Evolutionary conservation across 371 early-diverging fungal genomes (phyloP).

Genomic region (Parasitella parasitica): DNA sequence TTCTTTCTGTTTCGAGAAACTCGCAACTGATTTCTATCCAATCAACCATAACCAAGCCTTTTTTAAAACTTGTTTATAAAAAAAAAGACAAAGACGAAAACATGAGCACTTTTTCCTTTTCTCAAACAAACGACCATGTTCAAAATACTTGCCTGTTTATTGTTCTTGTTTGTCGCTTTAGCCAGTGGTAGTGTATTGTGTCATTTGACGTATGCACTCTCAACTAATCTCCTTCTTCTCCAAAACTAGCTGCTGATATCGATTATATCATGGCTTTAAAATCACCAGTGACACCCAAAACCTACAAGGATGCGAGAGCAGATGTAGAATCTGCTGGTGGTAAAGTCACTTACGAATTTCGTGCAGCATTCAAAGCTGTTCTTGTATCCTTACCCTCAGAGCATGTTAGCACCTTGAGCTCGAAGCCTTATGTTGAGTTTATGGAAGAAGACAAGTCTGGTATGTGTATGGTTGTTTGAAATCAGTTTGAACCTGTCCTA

Average conservation of each 20-base stretch:
- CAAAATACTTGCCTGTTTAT: background rate
- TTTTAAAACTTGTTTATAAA: no score
- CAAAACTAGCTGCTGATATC: slow-evolving; percentile 1
- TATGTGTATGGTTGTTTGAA: background rate
- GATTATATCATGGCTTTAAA: slow-evolving; percentile 28
- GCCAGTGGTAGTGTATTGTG: background rate
- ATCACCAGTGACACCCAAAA: slow-evolving; percentile 12
- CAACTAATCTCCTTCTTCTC: background rate
- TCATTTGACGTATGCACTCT: no score
- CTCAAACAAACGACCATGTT: slow-evolving; percentile 1
- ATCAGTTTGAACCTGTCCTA: no score
- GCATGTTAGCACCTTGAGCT: slow-evolving; percentile 5
- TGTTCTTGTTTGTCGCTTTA: slow-evolving; percentile 5
- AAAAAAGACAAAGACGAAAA: no score
- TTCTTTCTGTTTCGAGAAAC: background rate
- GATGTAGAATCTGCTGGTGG: slow-evolving; percentile 25
- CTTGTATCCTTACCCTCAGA: slow-evolving; percentile 17
- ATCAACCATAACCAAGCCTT: background rate
- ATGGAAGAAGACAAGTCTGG: slow-evolving; percentile 29
- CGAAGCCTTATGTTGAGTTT: slow-evolving; percentile 27
- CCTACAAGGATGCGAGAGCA: slow-evolving; percentile 12
- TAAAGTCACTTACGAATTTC: slow-evolving; percentile 22
- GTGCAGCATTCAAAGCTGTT: slow-evolving; percentile 19
- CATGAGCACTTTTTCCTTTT: background rate
- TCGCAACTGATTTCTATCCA: background rate